These are phyloP conservation scores for Aspergillus wentii DNA, from an alignment of 495 filamentous ascomycete genomes.

Conservation along the genomic window DNA sequence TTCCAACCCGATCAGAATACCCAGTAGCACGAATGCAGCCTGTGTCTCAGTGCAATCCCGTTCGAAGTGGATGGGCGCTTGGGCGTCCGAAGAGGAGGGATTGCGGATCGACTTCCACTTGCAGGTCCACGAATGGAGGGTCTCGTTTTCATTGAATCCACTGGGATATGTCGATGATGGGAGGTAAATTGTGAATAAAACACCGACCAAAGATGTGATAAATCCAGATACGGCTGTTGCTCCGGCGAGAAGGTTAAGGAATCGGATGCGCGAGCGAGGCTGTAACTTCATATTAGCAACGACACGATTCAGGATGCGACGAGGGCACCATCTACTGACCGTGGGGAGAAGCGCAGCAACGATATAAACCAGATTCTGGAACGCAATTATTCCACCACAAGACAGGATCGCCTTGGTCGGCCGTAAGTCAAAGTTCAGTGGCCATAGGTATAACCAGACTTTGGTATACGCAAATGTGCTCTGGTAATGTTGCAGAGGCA, in stretches of 20 bases:
- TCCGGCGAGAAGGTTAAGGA: slow-evolving; percentile 35
- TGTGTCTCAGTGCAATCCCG: slow-evolving; percentile 38
- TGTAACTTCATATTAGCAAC: slow-evolving; percentile 6
- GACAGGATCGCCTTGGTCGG: slow-evolving; percentile 39
- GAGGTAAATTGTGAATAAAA: slow-evolving; percentile 39
- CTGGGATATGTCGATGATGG: slow-evolving; percentile 33
- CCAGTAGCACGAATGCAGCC: slow-evolving; percentile 37
- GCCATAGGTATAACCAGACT: slow-evolving; percentile 45
- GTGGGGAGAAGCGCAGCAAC: slow-evolving; percentile 37
- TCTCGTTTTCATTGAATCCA: slow-evolving; percentile 36
- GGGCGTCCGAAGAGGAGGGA: slow-evolving; percentile 1
- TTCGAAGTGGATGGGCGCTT: slow-evolving; percentile 32
- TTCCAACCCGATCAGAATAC: slow-evolving; percentile 39
- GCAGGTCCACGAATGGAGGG: slow-evolving; percentile 49
- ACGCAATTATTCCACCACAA: slow-evolving; percentile 37
- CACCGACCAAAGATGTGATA: slow-evolving; percentile 32
- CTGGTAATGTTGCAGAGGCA: slow-evolving; percentile 36
- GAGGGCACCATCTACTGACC: slow-evolving; percentile 21
- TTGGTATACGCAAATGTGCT: slow-evolving; percentile 28
- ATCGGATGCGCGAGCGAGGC: slow-evolving; percentile 32
- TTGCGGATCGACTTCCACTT: slow-evolving; percentile 32
- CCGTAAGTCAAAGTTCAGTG: slow-evolving; percentile 42
- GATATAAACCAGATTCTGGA: slow-evolving; percentile 37
- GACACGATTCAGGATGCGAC: background rate
- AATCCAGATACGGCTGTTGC: slow-evolving; percentile 30